Evolutionary conservation across 2,329 filamentous ascomycete genomes (phyloP), one percentile per base, ranked within the genome.

Genomic region (Camptophora hylomeconis): DNA sequence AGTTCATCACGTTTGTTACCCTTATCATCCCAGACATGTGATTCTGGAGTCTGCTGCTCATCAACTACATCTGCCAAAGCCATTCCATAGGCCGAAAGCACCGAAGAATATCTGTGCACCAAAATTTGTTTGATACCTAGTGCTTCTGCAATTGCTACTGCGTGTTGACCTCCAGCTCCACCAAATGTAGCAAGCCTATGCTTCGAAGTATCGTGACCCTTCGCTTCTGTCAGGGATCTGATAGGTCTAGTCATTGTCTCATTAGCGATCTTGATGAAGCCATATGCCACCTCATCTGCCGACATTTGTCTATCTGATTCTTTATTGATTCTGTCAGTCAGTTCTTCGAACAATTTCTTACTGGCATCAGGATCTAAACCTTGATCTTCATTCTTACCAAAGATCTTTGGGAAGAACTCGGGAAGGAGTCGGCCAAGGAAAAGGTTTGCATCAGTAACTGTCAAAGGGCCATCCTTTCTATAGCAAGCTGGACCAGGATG

Each of bases 371-470:
- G 61, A 48, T 93, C 84, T 2, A 94, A 57, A 0, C 75, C 79
- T 50, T 93, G 74, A 37, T 93, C 67, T 49, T 94, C 86, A 24
- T 86, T 78, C 51, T 82, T 78, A 24, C 87, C 87, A 45, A 95
- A 94, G 35, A 95, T 94, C 51, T 86, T 87, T 0, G 87, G 87
- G 53, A 95, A 95, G 63, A 92, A 93, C 37, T 92, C 82, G 0
- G 86, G 86, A 2, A 93, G 57, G 3, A 95, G 61, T 14, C 87
- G 72, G 0, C 86, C 86, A 0, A 95, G 69, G 49, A 83, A 86
- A 5, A 93, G 54, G 43, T 94, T 94, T 5, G 86, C 86, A 47
- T 94, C 86, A 0, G 87, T 94, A 6, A 94, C 86, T 0, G 86
- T 89, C 9, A 87, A 65, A 3, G 86, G 86, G 0, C 86, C 86